phyloP scores from a whole-genome alignment of 2,329 filamentous ascomycete genomes.

The Mycogone perniciosa region DNA sequence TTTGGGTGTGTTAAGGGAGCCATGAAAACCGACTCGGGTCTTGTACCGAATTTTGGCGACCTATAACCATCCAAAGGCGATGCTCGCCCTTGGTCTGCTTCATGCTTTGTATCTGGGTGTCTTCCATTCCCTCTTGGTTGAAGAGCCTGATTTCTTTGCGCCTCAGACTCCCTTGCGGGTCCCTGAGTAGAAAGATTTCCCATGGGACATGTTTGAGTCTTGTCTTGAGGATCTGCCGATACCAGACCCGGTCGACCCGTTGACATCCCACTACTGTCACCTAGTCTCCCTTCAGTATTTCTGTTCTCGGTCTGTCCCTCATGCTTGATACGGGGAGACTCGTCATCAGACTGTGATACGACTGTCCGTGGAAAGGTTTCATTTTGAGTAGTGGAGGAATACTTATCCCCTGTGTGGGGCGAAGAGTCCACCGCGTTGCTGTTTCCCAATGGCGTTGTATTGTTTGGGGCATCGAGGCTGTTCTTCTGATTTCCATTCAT shows the following conservation, averaged over 20 bases:
- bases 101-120: neutral
- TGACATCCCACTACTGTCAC: neutral
- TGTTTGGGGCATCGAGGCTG: no score
- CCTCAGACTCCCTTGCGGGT: neutral
- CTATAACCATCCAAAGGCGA: neutral
- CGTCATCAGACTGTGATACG: no score
- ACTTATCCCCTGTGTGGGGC: no score
- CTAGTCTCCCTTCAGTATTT: neutral
- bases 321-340: neutral
- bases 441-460: no score
- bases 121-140: no score
- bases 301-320: neutral
- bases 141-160: no score
- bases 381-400: neutral
- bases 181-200: neutral
- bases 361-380: neutral
- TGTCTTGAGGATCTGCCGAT: neutral
- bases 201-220: no score
- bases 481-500: no score
- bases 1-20: slow-evolving; percentile 33
- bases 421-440: no score
- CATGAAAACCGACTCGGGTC: slow-evolving; percentile 17
- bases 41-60: neutral
- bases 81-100: neutral
- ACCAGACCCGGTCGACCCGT: neutral